Conservation (phyloP, 73 alveolate species). For the Paramecium caudatum region DNA sequence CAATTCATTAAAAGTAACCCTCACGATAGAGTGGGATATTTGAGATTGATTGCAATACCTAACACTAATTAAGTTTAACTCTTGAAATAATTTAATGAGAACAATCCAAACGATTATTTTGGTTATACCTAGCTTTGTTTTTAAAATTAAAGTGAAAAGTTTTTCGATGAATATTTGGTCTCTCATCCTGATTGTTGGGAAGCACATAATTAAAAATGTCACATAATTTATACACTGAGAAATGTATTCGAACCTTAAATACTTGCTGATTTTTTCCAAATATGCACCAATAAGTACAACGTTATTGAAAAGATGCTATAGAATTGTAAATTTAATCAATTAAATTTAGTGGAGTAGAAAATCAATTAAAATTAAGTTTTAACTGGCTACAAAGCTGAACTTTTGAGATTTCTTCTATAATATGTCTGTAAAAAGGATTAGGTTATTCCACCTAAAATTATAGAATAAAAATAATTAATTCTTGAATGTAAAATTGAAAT, state of each 20-base stretch:
- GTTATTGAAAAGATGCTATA: too few species aligned
- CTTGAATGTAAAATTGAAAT: too few species aligned
- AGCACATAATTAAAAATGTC: not conserved
- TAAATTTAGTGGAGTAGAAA: too few species aligned
- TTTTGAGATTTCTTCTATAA: too few species aligned
- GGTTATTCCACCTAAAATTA: too few species aligned
- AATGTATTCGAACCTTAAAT: not conserved
- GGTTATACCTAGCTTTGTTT: not conserved
- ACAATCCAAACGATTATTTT: slow-evolving; percentile 16
- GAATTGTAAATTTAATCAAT: too few species aligned
- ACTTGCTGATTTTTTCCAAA: not conserved
- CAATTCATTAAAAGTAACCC: not conserved
- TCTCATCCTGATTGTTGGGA: not conserved
- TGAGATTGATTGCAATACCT: not conserved
- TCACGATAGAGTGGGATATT: not conserved
- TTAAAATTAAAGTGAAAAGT: not conserved
- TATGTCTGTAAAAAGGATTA: too few species aligned
- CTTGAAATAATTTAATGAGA: not conserved
- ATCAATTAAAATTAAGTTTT: too few species aligned
- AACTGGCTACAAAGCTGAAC: too few species aligned
- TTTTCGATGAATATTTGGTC: not conserved
- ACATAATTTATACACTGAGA: not conserved
- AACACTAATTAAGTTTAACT: not conserved
- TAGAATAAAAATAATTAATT: too few species aligned
- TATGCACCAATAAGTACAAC: too few species aligned